phyloP scores from a whole-genome alignment of 495 filamentous ascomycete genomes.

The Aspergillus taichungensis region DNA sequence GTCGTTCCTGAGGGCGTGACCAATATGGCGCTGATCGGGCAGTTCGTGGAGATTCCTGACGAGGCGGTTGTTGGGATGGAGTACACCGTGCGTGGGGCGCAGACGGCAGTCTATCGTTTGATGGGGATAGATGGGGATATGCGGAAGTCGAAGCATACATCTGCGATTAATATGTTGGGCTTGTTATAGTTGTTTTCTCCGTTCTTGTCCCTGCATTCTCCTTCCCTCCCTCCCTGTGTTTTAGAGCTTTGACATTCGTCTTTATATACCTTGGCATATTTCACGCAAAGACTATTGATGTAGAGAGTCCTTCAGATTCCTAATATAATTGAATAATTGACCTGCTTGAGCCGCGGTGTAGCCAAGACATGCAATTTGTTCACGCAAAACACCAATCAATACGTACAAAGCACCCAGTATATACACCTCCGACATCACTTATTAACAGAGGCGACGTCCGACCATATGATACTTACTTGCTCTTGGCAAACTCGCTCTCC shows the following conservation, averaged over 20 bases:
- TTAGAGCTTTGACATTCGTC: too few species aligned
- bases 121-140: conserved; percentile 12
- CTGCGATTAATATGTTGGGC: conserved; percentile 7
- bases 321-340: background rate
- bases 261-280: too few species aligned
- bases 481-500: conserved; percentile 37
- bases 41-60: conserved; percentile 34
- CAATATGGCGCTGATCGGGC: conserved; percentile 34
- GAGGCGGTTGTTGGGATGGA: conserved; percentile 34
- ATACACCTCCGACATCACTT: too few species aligned
- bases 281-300: background rate
- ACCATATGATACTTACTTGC: too few species aligned
- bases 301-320: background rate
- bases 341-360: background rate
- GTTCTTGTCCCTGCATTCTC: too few species aligned
- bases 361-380: too few species aligned
- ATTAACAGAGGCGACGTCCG: too few species aligned
- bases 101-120: conserved; percentile 29
- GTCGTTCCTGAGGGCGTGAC: conserved; percentile 26
- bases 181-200: background rate
- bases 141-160: conserved; percentile 8
- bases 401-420: too few species aligned
- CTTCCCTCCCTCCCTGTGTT: too few species aligned
- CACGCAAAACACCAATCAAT: too few species aligned
- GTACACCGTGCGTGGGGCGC: conserved; percentile 34